Conservation (phyloP, 2,329 filamentous ascomycete genomes). For the Helminthosporium solani region DNA sequence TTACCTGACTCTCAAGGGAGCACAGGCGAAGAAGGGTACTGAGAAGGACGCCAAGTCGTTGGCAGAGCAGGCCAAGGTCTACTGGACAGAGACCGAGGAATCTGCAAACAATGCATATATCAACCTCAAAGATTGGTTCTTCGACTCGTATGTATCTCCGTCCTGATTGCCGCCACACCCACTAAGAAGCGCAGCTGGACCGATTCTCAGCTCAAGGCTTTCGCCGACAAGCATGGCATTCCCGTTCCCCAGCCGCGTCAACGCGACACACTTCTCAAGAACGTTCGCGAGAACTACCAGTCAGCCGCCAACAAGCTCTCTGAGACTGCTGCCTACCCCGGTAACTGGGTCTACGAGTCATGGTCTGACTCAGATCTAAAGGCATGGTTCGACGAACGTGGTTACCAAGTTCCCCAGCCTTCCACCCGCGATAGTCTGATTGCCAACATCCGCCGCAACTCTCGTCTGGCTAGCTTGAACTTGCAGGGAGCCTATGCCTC, state of each 20-base stretch:
- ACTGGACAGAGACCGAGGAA: conserved; percentile 79
- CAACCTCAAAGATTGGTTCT: conserved; percentile 83
- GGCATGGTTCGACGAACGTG: conserved; percentile 86
- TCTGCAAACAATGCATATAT: conserved; percentile 70
- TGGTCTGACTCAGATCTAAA: conserved; percentile 96
- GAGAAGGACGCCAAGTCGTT: conserved; percentile 69
- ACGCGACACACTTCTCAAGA: conserved; percentile 76
- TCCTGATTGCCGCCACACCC: neutral
- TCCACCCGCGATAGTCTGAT: conserved; percentile 83
- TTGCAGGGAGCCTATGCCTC: conserved; percentile 53
- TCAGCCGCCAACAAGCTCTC: conserved; percentile 70
- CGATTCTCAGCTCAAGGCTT: conserved; percentile 89
- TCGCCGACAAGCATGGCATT: conserved; percentile 84
- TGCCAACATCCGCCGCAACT: conserved; percentile 86
- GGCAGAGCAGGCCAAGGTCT: conserved; percentile 66
- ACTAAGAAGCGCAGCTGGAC: conserved; percentile 68
- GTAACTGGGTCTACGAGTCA: conserved; percentile 87
- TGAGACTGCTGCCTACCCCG: conserved; percentile 82
- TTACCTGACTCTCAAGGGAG: conserved; percentile 70
- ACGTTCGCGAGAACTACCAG: conserved; percentile 80
- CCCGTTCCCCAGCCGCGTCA: conserved; percentile 84
- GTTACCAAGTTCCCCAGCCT: conserved; percentile 82
- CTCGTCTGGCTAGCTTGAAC: conserved; percentile 73
- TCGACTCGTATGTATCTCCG: conserved; percentile 65
- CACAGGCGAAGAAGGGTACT: conserved; percentile 66